These are phyloP conservation scores for Melampsora americana DNA, from an alignment of 1,284 basidiomycete genomes.

Conservation along the genomic window DNA sequence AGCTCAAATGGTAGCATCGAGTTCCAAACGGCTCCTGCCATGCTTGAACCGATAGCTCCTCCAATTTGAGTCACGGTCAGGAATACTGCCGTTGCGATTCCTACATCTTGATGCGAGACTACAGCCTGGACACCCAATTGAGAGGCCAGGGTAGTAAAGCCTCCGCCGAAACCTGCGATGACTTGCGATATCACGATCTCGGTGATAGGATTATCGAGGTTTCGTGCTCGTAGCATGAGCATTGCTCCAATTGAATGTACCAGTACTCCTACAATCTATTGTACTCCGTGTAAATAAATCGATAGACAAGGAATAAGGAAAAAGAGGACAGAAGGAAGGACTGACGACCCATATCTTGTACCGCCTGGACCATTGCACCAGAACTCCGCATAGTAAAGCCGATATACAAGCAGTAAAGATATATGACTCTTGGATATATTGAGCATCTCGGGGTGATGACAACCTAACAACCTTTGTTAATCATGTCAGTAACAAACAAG, in stretches of 20 bases:
- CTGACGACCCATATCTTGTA: slow-evolving; percentile 51
- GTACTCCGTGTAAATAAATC: not conserved
- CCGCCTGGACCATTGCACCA: slow-evolving; percentile 48
- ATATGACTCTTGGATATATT: slow-evolving; percentile 52
- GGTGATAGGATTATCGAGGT: slow-evolving; percentile 49
- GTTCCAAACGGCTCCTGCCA: slow-evolving; percentile 51
- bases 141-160: slow-evolving; percentile 50
- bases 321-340: not conserved
- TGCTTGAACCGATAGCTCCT: slow-evolving; percentile 51
- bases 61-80: slow-evolving; percentile 52
- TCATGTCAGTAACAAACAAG: slow-evolving; percentile 18
- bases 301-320: not conserved
- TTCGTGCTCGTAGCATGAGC: slow-evolving; percentile 51
- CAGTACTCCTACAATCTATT: slow-evolving; percentile 47
- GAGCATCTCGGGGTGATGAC: slow-evolving; percentile 49
- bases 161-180: slow-evolving; percentile 45
- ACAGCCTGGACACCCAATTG: slow-evolving; percentile 51
- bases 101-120: slow-evolving; percentile 49
- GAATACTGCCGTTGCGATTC: slow-evolving; percentile 51
- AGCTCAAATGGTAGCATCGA: slow-evolving; percentile 48
- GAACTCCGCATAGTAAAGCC: slow-evolving; percentile 48
- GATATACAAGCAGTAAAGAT: slow-evolving; percentile 51
- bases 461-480: slow-evolving; percentile 48
- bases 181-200: slow-evolving; percentile 51
- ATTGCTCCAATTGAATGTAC: slow-evolving; percentile 50